A percentile compares a stretch with the other conserved stretches of the same genome.
Evolutionary conservation across 1,284 basidiomycete species (phyloP).

Genomic region (Leccinum ponderosum): DNA sequence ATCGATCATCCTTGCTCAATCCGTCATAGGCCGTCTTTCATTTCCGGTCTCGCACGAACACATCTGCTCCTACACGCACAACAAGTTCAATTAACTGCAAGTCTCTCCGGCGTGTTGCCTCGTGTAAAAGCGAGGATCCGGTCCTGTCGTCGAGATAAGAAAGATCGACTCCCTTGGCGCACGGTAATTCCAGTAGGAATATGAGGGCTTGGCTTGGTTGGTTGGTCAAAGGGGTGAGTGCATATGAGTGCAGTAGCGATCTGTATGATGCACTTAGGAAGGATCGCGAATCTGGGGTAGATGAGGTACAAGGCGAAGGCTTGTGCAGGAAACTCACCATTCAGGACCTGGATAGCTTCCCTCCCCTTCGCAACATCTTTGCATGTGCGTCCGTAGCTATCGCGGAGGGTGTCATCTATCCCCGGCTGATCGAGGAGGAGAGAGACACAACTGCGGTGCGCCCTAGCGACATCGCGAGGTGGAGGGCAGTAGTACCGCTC

Average conservation of each 20-base stretch:
- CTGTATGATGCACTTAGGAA: constrained; percentile 79
- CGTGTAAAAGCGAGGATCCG: constrained; percentile 83
- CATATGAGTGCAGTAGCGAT: constrained; percentile 71
- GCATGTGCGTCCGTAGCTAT: constrained; percentile 70
- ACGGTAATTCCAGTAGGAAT: constrained; percentile 60
- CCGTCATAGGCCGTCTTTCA: constrained; percentile 79
- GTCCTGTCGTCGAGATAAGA: constrained; percentile 76
- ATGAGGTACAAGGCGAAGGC: constrained; percentile 7
- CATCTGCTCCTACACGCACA: constrained; percentile 85
- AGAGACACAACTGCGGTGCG: constrained; percentile 72
- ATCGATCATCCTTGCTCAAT: constrained; percentile 53
- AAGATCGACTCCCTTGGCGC: constrained; percentile 61
- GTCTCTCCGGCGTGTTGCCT: constrained; percentile 85
- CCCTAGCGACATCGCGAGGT: constrained; percentile 83
- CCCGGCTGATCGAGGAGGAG: constrained; percentile 75
- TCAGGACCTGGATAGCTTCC: constrained; percentile 69
- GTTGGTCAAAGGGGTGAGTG: constrained; percentile 49
- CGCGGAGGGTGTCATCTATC: constrained; percentile 81
- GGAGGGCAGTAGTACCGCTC: constrained; percentile 81
- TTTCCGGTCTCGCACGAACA: constrained; percentile 82
- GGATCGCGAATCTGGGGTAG: constrained; percentile 73
- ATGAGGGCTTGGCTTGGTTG: constrained; percentile 55
- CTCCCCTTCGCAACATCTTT: constrained; percentile 77
- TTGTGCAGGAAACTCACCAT: constrained; percentile 43
- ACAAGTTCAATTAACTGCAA: constrained; percentile 81